Percentiles rank a stretch among this genome's conserved stretches.
These are phyloP conservation scores for Hansenula lynferdii DNA, from an alignment of 1,139 yeast genomes.

Conservation along the genomic window DNA sequence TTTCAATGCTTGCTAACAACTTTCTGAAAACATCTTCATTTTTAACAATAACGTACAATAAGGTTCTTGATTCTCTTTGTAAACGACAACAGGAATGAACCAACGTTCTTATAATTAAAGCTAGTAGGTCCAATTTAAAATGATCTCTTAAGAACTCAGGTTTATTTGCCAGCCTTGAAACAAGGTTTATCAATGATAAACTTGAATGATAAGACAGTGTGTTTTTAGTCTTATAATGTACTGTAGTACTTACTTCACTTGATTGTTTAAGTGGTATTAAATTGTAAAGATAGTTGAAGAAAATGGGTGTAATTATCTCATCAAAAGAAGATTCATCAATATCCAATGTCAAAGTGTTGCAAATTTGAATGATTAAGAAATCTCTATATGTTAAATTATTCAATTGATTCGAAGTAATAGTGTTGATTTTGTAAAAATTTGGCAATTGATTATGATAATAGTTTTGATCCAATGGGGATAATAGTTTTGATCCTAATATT, in stretches of 20 bases:
- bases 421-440: constrained; percentile 33
- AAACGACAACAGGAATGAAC: constrained; percentile 45
- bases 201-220: constrained; percentile 58
- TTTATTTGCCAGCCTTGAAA: constrained; percentile 25
- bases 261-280: constrained; percentile 38
- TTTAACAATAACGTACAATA: constrained; percentile 48
- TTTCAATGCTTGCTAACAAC: constrained; percentile 22
- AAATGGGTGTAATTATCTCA: constrained; percentile 35
- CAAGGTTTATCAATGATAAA: constrained; percentile 48
- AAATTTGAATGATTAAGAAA: constrained; percentile 50
- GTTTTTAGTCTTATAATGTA: constrained; percentile 24
- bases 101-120: constrained; percentile 50
- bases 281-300: constrained; percentile 57
- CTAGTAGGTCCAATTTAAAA: constrained; percentile 53
- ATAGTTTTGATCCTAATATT: constrained; percentile 32
- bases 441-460: constrained; percentile 44
- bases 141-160: constrained; percentile 10
- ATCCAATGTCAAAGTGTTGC: constrained; percentile 33
- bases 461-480: constrained; percentile 37
- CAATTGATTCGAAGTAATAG: constrained; percentile 5
- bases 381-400: constrained; percentile 50
- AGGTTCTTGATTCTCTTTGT: constrained; percentile 48
- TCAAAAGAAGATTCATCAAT: constrained; percentile 17
- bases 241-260: constrained; percentile 1
- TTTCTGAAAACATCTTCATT: constrained; percentile 31